Evolutionary conservation across 208 protist genomes (phyloP), one percentile per base, ranked within the genome.

Genomic region (Leishmania tarentolae): DNA sequence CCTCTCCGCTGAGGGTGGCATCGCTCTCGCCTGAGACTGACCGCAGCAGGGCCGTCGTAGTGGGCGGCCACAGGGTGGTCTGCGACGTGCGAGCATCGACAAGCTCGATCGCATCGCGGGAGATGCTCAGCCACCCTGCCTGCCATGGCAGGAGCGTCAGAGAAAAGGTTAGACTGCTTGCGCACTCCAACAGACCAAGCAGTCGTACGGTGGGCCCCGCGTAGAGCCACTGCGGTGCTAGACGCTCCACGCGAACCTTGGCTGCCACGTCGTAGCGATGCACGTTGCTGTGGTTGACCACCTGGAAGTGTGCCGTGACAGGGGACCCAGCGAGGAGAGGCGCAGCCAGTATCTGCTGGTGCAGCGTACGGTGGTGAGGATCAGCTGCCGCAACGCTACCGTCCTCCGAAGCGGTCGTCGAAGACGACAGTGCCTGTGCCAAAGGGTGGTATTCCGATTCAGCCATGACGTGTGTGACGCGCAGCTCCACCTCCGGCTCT

Each of bases 111-210:
- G 88, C 91, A 1, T 84, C 83, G 28, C 66, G 73, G 7, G 31
- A 28, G 47, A 96, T n/a, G 57, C 44, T 24, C 9, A 92, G 79
- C 88, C 87, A 90, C 3, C 93, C 93, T 15, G 85, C 42, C 46
- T 84, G 84, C 90, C 93, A 96, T 47, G 93, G 91, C 52, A 96
- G 75, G 57, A 96, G 84, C 57, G 80, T 84, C 17, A 96, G 69
- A 50, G 80, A 65, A 52, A 91, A 94, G 68, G 9, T 37, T n/a
- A 89, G 31, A 3, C 57, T 68, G 35, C 86, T 81, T 50, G 59
- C 65, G 1, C 83, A 59, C n/a, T 88, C 79, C 46, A 92, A 42
- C 44, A 73, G 24, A 5, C 88, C 91, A 28, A 95, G 75, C 7
- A 83, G 87, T 46, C 66, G 79, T n/a, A 89, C 31, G n/a, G 89